Conservation (phyloP, 495 filamentous ascomycete genomes). For the Talaromyces nanjingensis region DNA sequence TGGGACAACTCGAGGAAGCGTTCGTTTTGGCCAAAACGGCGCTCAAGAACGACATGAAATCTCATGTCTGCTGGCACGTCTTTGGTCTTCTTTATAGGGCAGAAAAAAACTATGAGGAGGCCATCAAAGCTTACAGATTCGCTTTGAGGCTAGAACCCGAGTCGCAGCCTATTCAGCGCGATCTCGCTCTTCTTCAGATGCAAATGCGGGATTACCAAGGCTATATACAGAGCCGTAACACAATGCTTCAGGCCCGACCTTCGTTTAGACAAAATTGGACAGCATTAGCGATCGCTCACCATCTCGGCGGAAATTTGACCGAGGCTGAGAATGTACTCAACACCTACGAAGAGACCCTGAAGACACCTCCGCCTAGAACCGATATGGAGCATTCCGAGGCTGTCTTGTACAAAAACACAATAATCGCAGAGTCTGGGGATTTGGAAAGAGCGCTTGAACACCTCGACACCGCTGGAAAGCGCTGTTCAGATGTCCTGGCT, state of each 20-base stretch:
- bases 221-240: constrained; percentile 76
- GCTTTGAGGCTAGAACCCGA: constrained; percentile 89
- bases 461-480: constrained; percentile 66
- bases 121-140: constrained; percentile 97
- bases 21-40: constrained; percentile 88
- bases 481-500: constrained; percentile 76
- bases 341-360: constrained; percentile 88
- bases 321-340: constrained; percentile 87
- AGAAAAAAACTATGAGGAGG: constrained; percentile 95
- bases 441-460: constrained; percentile 77
- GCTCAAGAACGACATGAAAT: constrained; percentile 92
- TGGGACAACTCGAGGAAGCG: constrained; percentile 86
- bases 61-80: constrained; percentile 98
- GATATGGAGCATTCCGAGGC: constrained; percentile 97
- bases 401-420: constrained; percentile 86
- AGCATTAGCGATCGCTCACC: constrained; percentile 84
- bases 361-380: constrained; percentile 60
- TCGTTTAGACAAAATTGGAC: constrained; percentile 89
- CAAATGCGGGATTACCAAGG: constrained; percentile 96
- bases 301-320: constrained; percentile 73
- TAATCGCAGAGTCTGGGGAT: constrained; percentile 85
- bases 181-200: constrained; percentile 85
- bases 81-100: constrained; percentile 92
- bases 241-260: constrained; percentile 79
- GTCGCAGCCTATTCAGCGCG: constrained; percentile 86